A percentile compares a stretch with the other conserved stretches of the same genome.
These are phyloP conservation scores for Xylaria acuta DNA, from an alignment of 495 filamentous ascomycete species.

Conservation along the genomic window DNA sequence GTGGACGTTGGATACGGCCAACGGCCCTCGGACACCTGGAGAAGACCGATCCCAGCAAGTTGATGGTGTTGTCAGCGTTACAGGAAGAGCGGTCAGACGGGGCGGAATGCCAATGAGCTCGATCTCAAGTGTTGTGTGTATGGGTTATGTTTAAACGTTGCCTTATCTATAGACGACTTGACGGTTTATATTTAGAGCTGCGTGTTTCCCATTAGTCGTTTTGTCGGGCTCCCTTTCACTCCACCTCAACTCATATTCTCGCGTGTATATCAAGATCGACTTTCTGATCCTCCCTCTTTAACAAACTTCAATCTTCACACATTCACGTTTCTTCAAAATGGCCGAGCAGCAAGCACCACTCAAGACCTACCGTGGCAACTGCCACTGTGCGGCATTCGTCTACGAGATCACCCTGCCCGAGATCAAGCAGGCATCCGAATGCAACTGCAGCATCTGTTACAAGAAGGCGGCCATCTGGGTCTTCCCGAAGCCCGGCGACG, in stretches of 20 bases:
- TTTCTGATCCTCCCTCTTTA: conserved; percentile 9
- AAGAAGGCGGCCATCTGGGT: conserved; percentile 53
- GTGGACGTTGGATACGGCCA: neutral
- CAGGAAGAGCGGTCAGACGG: conserved; percentile 16
- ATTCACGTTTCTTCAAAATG: conserved; percentile 21
- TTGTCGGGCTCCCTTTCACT: too few relatives aligned
- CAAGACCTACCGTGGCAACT: conserved; percentile 62
- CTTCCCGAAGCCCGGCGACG: conserved; percentile 33
- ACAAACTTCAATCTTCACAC: neutral
- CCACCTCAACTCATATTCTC: neutral
- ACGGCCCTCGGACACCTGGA: conserved; percentile 18
- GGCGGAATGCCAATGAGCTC: neutral
- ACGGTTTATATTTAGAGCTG: conserved; percentile 2
- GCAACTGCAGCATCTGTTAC: conserved; percentile 61
- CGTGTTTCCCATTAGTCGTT: neutral
- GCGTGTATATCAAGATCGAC: conserved; percentile 25
- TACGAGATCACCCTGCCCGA: conserved; percentile 54
- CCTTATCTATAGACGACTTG: neutral
- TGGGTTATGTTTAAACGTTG: neutral
- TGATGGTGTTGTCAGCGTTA: neutral
- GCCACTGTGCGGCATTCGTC: conserved; percentile 60
- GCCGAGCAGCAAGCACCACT: conserved; percentile 27
- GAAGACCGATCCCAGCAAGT: conserved; percentile 23
- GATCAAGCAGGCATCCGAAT: conserved; percentile 45
- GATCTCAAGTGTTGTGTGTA: neutral